phyloP scores from a whole-genome alignment of 768 basidiomycete genomes.

The Phlebiopsis flavidoalba region DNA sequence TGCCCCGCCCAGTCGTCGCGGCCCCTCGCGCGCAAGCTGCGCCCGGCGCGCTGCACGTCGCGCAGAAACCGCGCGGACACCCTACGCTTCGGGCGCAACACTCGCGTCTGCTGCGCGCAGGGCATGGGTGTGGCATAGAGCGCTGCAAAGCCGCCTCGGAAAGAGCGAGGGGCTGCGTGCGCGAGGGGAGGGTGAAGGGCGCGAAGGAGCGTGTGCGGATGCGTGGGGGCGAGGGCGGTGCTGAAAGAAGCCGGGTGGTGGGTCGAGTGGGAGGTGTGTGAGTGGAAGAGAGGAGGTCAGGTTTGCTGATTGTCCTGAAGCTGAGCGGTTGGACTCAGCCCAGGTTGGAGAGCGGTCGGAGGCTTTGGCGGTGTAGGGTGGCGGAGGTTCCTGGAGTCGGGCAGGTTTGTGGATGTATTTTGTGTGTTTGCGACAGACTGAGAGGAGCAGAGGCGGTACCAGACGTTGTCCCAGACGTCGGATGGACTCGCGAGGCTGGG shows the following conservation, averaged over 20 bases:
- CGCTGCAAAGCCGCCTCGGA: conserved; percentile 4
- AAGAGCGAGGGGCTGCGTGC: background rate
- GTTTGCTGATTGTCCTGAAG: conserved; percentile 6
- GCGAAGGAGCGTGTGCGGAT: conserved; percentile 6
- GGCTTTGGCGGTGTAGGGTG: conserved; percentile 11
- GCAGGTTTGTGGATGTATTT: background rate
- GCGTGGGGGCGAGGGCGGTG: conserved; percentile 7
- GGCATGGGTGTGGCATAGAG: conserved; percentile 11
- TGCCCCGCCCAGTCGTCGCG: background rate
- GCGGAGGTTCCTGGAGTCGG: conserved; percentile 3
- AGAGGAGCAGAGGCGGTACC: background rate
- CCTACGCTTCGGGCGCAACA: background rate
- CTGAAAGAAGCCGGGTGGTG: conserved; percentile 11
- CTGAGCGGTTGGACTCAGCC: background rate
- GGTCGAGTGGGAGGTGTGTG: conserved; percentile 7
- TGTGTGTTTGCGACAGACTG: background rate
- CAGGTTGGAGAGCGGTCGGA: conserved; percentile 6
- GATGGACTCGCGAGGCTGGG: no score
- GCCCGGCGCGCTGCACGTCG: conserved; percentile 8
- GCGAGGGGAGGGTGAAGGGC: conserved; percentile 8
- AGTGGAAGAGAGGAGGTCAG: background rate
- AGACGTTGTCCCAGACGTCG: background rate
- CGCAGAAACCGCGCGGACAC: conserved; percentile 8
- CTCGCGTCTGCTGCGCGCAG: background rate
- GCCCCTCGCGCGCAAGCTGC: conserved; percentile 1